Percentiles rank a stretch among this genome's conserved stretches.
phyloP scores from a whole-genome alignment of 768 basidiomycete species.

The Termitomyces sp. region DNA sequence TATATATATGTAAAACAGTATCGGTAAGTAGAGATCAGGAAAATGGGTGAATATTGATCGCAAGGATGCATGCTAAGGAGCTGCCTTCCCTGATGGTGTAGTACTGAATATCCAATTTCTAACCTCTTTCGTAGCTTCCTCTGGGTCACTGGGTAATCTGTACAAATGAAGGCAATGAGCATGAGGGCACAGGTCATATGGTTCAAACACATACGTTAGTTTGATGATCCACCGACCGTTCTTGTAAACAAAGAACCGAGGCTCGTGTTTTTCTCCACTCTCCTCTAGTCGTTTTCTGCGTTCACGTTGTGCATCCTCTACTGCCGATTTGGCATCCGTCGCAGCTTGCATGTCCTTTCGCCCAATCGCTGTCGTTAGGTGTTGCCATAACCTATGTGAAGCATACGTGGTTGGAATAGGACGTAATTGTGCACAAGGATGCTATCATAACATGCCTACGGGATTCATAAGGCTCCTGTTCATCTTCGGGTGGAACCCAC shows the following conservation, averaged over 20 bases:
- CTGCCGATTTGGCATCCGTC: conserved; percentile 80
- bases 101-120: conserved; percentile 73
- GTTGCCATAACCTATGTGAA: conserved; percentile 63
- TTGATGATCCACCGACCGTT: conserved; percentile 84
- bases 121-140: conserved; percentile 59
- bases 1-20: neutral
- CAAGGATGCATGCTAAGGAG: neutral
- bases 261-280: conserved; percentile 58
- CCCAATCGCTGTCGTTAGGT: conserved; percentile 80
- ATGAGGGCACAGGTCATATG: neutral
- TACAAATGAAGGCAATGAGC: neutral
- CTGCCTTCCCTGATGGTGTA: neutral
- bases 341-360: conserved; percentile 92
- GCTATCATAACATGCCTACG: conserved; percentile 44
- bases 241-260: conserved; percentile 72
- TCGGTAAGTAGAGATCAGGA: neutral
- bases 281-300: conserved; percentile 69
- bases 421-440: neutral
- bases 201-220: conserved; percentile 52
- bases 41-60: neutral
- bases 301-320: conserved; percentile 92
- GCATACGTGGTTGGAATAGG: neutral
- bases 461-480: conserved; percentile 90
- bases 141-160: conserved; percentile 69
- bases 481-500: conserved; percentile 75